Evolutionary conservation across 352 stramenopile species (phyloP).

Genomic region (Phytophthora fragariaefolia): DNA sequence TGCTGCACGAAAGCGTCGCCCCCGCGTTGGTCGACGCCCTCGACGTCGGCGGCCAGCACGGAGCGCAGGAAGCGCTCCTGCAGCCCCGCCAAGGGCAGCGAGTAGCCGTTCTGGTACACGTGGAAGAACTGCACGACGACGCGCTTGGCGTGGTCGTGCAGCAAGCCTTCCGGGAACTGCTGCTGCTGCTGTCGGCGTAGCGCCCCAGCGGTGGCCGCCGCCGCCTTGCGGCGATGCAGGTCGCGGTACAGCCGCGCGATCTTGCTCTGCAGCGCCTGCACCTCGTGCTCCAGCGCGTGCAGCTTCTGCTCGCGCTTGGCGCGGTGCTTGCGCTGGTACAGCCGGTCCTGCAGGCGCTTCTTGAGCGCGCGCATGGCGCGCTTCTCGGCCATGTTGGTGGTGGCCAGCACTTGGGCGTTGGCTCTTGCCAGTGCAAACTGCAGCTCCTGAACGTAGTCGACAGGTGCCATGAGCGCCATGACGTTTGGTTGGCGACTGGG

Average conservation of each 20-base stretch:
- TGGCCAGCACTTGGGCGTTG: conserved; percentile 21
- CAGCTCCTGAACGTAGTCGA: conserved; percentile 26
- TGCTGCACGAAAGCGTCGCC: no score
- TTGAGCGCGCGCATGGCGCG: conserved; percentile 19
- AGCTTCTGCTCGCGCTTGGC: conserved; percentile 41
- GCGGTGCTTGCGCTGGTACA: conserved; percentile 49
- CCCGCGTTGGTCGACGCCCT: conserved; percentile 22
- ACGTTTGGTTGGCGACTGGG: not conserved
- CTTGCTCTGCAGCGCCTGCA: conserved; percentile 28
- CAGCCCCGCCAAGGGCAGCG: conserved; percentile 5
- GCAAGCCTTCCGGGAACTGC: conserved; percentile 6
- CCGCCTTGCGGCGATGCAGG: conserved; percentile 25
- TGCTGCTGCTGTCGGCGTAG: conserved; percentile 24
- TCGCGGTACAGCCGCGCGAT: conserved; percentile 37
- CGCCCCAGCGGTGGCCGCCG: conserved; percentile 4
- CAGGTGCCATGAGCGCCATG: conserved; percentile 16
- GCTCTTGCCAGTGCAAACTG: conserved; percentile 11
- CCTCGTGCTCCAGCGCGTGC: conserved; percentile 27
- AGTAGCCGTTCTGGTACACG: conserved; percentile 44
- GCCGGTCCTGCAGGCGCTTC: conserved; percentile 42
- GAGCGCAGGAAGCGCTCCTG: conserved; percentile 41
- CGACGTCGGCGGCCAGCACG: conserved; percentile 34
- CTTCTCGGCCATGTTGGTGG: conserved; percentile 26
- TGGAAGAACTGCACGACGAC: conserved; percentile 40
- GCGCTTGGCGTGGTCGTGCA: conserved; percentile 26